A percentile compares a stretch with the other conserved stretches of the same genome.
Evolutionary conservation across 257 asterid genomes (phyloP).

Genomic region (Agastache rugosa): DNA sequence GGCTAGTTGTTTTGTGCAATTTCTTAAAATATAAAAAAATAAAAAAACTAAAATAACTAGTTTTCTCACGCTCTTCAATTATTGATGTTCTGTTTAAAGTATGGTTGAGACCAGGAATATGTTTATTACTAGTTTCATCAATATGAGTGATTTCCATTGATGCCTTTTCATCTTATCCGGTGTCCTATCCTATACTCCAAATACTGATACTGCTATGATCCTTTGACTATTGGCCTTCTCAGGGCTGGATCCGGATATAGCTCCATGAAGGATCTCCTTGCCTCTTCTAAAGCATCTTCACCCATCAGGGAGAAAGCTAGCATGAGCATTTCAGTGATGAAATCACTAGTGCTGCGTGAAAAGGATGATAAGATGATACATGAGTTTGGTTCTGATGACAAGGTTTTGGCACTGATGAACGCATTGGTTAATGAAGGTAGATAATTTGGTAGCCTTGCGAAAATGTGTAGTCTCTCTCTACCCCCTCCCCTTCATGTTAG

Average conservation of each 20-base stretch:
- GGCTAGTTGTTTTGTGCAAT: constrained; percentile 15
- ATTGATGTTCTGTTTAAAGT: constrained; percentile 17
- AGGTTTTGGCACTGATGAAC: constrained; percentile 70
- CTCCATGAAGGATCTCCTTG: constrained; percentile 84
- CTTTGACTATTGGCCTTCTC: constrained; percentile 35
- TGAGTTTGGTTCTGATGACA: constrained; percentile 87
- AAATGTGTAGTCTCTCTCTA: constrained; percentile 1
- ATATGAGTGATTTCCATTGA: constrained; percentile 16
- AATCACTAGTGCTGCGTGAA: constrained; percentile 88
- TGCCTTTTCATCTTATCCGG: constrained; percentile 21
- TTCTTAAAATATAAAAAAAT: not conserved
- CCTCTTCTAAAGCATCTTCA: constrained; percentile 82
- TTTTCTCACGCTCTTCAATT: constrained; percentile 18
- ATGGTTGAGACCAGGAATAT: constrained; percentile 19
- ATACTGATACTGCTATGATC: constrained; percentile 27
- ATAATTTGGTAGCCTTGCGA: constrained; percentile 53
- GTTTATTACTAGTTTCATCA: constrained; percentile 31
- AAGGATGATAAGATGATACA: constrained; percentile 76
- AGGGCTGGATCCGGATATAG: constrained; percentile 69
- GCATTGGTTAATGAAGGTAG: constrained; percentile 85
- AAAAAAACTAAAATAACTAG: constrained; percentile 15
- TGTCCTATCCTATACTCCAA: constrained; percentile 16
- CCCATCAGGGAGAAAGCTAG: constrained; percentile 97
- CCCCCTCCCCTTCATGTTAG: not conserved
- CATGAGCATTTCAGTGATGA: constrained; percentile 87